These are phyloP conservation scores for Hypoxylon sp. DNA, from an alignment of 2,329 filamentous ascomycete species.

Conservation along the genomic window DNA sequence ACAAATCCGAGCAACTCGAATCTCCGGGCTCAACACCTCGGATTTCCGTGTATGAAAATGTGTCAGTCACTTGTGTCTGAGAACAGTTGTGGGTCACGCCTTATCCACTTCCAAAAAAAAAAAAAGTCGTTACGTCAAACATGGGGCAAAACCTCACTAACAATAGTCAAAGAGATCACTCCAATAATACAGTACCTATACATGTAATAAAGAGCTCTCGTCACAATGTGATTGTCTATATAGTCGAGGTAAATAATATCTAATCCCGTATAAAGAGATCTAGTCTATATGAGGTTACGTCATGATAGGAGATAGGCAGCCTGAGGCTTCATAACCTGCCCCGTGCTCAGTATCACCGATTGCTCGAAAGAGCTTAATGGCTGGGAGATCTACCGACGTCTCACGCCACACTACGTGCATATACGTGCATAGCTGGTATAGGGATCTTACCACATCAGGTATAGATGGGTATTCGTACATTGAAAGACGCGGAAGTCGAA, in stretches of 20 bases:
- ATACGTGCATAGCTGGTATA: background rate
- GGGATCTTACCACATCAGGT: background rate
- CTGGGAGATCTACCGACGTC: conserved; percentile 15
- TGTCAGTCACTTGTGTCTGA: conserved; percentile 9
- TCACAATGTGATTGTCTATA: background rate
- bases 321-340: background rate
- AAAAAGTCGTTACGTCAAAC: conserved; percentile 15
- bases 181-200: background rate
- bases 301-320: background rate
- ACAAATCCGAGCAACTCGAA: conserved; percentile 30
- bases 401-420: too few species aligned
- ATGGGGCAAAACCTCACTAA: background rate
- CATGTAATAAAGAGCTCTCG: background rate
- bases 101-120: background rate
- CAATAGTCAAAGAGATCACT: background rate
- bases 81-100: conserved; percentile 1
- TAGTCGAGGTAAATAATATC: background rate
- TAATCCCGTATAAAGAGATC: background rate
- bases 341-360: background rate
- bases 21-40: conserved; percentile 29
- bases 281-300: background rate
- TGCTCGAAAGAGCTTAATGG: background rate
- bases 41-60: conserved; percentile 23
- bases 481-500: background rate
- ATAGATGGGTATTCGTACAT: background rate